Conservation (phyloP, 2,329 filamentous ascomycete species). For the Colletotrichum sp. region DNA sequence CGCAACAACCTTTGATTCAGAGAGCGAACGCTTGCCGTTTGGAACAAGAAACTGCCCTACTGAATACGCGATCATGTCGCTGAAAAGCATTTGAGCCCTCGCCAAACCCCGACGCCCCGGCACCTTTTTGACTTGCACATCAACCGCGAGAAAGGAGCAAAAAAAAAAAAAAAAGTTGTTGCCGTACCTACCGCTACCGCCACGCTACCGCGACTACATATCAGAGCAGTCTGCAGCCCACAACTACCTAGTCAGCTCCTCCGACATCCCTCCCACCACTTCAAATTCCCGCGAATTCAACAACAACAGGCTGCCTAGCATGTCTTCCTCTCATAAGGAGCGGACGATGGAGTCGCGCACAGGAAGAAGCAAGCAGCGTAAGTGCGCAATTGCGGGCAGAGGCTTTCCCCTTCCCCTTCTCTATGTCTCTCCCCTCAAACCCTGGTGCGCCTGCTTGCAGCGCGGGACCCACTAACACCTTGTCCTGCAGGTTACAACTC, state of each 20-base stretch:
- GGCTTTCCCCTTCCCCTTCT: not conserved
- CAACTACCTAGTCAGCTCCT: not conserved
- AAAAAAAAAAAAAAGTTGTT: slow-evolving; percentile 2
- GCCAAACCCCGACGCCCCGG: not conserved
- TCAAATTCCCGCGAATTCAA: not conserved
- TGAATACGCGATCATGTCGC: slow-evolving; percentile 22
- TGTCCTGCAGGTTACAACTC: slow-evolving; percentile 79
- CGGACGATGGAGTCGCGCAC: slow-evolving; percentile 76
- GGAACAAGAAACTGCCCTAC: not conserved
- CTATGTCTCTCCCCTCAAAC: slow-evolving; percentile 9
- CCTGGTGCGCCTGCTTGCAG: slow-evolving; percentile 22
- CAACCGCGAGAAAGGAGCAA: not conserved
- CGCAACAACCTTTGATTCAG: not conserved
- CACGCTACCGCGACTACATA: not conserved
- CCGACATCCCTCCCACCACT: not conserved
- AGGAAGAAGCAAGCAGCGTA: slow-evolving; percentile 81
- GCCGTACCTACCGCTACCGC: slow-evolving; percentile 2
- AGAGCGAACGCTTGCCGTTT: not conserved
- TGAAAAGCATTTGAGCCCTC: slow-evolving; percentile 18
- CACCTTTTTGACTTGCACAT: slow-evolving; percentile 7
- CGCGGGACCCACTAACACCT: slow-evolving; percentile 39
- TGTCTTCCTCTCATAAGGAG: slow-evolving; percentile 31
- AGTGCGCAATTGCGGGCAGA: slow-evolving; percentile 45
- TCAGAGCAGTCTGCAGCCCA: slow-evolving; percentile 11
- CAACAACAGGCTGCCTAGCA: slow-evolving; percentile 2